Conservation (phyloP, 2,329 filamentous ascomycete species). For the Talaromyces sp. region DNA sequence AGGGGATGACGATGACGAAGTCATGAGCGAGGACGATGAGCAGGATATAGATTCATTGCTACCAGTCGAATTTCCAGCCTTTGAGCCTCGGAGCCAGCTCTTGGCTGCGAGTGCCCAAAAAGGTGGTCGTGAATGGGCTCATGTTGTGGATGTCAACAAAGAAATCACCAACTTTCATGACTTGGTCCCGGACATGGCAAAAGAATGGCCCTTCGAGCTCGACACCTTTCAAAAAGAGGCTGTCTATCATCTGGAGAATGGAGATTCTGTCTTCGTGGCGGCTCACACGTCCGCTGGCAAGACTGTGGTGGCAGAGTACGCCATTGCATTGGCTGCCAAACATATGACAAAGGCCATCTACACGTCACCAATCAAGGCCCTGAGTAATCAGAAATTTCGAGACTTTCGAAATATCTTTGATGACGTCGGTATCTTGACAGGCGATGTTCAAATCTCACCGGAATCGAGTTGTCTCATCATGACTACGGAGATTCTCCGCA, state of each 20-base stretch:
- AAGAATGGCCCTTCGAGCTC: conserved; percentile 93
- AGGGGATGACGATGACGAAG: conserved; percentile 23
- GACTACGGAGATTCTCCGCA: conserved; percentile 96
- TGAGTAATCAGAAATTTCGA: conserved; percentile 98
- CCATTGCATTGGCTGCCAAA: conserved; percentile 90
- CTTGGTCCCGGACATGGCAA: conserved; percentile 91
- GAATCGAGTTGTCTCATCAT: conserved; percentile 98
- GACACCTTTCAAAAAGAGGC: conserved; percentile 99
- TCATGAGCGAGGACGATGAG: conserved; percentile 31
- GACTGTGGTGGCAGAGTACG: conserved; percentile 96
- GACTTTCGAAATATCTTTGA: conserved; percentile 89
- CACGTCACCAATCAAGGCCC: conserved; percentile 94
- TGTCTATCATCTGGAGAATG: conserved; percentile 92
- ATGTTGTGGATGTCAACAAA: conserved; percentile 94
- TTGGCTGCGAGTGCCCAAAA: conserved; percentile 67
- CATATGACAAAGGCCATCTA: conserved; percentile 99
- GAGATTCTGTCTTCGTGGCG: conserved; percentile 95
- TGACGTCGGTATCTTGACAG: conserved; percentile 93
- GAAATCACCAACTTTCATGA: conserved; percentile 93
- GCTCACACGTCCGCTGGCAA: conserved; percentile 97
- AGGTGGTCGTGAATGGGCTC: conserved; percentile 85
- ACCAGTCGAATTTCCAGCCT: conserved; percentile 85
- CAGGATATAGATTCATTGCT: conserved; percentile 77
- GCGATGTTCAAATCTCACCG: conserved; percentile 95
- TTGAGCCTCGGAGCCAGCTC: conserved; percentile 78